Conservation (phyloP, 2,329 filamentous ascomycete species). For the Phaeosphaeriaceae sp. region DNA sequence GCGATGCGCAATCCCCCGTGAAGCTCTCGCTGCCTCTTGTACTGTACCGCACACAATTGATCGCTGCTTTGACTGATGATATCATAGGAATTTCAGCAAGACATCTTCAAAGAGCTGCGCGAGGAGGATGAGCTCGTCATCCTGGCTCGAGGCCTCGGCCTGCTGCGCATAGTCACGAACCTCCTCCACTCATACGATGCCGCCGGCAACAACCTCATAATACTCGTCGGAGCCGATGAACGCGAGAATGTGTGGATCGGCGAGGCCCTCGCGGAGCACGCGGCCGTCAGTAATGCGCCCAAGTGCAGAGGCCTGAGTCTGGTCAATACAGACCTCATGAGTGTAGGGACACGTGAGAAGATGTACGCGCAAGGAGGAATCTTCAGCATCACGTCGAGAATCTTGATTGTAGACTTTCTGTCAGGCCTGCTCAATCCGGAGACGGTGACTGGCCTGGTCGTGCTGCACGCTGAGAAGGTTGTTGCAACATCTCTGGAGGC, state of each 20-base stretch:
- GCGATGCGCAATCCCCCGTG: conserved; percentile 64
- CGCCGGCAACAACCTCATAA: conserved; percentile 88
- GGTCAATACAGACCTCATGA: conserved; percentile 94
- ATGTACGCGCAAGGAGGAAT: conserved; percentile 90
- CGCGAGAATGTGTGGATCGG: conserved; percentile 97
- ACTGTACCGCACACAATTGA: conserved; percentile 16
- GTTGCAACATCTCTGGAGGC: conserved; percentile 89
- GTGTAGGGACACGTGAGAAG: conserved; percentile 84
- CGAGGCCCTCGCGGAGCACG: conserved; percentile 93
- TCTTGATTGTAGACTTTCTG: conserved; percentile 90
- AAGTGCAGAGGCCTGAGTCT: conserved; percentile 85
- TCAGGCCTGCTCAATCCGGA: conserved; percentile 82
- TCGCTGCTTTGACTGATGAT: conserved; percentile 23
- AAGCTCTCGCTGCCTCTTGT: conserved; percentile 81
- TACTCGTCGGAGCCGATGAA: conserved; percentile 88
- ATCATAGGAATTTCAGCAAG: conserved; percentile 83
- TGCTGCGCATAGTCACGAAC: conserved; percentile 93
- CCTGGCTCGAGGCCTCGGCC: conserved; percentile 87
- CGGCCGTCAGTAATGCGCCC: conserved; percentile 82
- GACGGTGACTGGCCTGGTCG: conserved; percentile 83
- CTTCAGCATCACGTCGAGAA: conserved; percentile 94
- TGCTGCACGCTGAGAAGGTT: conserved; percentile 87
- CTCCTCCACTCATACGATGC: conserved; percentile 96
- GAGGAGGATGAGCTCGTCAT: conserved; percentile 93
- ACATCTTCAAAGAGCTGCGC: conserved; percentile 76